A percentile compares a stretch with the other conserved stretches of the same genome.
Evolutionary conservation across 2,329 filamentous ascomycete species (phyloP).

Genomic region (Cladophialophora immunda): DNA sequence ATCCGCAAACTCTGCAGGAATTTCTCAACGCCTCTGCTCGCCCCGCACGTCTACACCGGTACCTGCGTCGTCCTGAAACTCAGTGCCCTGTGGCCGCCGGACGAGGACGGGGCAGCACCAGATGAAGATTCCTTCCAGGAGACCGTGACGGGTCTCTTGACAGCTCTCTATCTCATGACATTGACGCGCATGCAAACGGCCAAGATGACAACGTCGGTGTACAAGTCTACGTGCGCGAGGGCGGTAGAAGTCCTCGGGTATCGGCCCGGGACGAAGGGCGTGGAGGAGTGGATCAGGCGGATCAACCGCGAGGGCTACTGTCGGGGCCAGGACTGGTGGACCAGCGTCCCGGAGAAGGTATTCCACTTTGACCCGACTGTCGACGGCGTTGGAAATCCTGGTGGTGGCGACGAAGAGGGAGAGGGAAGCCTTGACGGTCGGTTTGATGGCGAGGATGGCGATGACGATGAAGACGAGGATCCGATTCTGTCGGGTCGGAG

Average conservation of each 20-base stretch:
- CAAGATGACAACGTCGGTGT: conserved; percentile 38
- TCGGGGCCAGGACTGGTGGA: conserved; percentile 73
- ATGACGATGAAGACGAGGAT: conserved; percentile 36
- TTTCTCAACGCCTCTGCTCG: conserved; percentile 68
- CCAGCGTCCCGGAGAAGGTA: conserved; percentile 59
- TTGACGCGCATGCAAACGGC: conserved; percentile 47
- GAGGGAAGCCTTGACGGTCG: conserved; percentile 7
- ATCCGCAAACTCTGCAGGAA: conserved; percentile 72
- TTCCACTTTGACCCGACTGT: conserved; percentile 44
- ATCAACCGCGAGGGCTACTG: conserved; percentile 61
- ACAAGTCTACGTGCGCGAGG: conserved; percentile 30
- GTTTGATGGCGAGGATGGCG: conserved; percentile 18
- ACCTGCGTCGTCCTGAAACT: conserved; percentile 65
- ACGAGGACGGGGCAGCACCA: conserved; percentile 54
- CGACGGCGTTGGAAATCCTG: conserved; percentile 37
- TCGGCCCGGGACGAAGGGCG: conserved; percentile 58
- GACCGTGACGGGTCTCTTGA: conserved; percentile 49
- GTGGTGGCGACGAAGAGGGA: too few species aligned
- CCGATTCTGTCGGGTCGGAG: conserved; percentile 1
- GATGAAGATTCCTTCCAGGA: conserved; percentile 54
- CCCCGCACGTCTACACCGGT: conserved; percentile 78
- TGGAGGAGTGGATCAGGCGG: conserved; percentile 69
- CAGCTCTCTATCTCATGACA: conserved; percentile 56
- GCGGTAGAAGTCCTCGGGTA: conserved; percentile 40
- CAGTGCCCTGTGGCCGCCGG: conserved; percentile 52